phyloP scores from a whole-genome alignment of 1,284 basidiomycete genomes.

The Cutaneotrichosporon sp. region DNA sequence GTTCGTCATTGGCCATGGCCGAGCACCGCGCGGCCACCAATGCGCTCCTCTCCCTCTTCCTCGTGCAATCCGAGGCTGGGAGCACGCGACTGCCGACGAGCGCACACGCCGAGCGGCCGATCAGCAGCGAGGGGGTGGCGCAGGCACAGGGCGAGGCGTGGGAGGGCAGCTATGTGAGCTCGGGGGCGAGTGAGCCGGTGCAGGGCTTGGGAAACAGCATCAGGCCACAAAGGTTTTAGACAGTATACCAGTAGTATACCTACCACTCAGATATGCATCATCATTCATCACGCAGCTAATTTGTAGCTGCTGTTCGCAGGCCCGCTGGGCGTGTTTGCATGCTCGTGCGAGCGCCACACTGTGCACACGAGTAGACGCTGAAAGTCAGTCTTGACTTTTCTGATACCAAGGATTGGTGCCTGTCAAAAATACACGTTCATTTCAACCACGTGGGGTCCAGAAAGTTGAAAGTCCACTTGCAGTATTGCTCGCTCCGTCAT shows the following conservation, averaged over 20 bases:
- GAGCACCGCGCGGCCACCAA: conserved; percentile 73
- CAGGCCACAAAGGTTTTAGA: conserved; percentile 19
- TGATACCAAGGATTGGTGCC: neutral
- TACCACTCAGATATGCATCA: conserved; percentile 22
- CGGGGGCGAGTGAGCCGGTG: conserved; percentile 21
- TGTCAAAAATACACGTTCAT: neutral
- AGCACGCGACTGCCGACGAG: conserved; percentile 19
- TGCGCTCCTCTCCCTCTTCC: conserved; percentile 46
- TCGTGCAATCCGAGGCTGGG: conserved; percentile 31
- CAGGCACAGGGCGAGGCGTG: conserved; percentile 7
- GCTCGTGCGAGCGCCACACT: neutral
- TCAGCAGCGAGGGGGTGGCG: conserved; percentile 7
- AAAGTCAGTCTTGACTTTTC: neutral
- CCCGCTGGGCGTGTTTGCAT: neutral
- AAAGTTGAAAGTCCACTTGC: conserved; percentile 15
- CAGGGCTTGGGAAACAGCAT: conserved; percentile 16
- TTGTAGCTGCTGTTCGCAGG: no score
- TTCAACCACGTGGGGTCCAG: neutral
- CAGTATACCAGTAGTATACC: conserved; percentile 11
- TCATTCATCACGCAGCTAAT: conserved; percentile 9
- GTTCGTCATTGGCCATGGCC: conserved; percentile 89
- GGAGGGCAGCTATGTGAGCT: conserved; percentile 13
- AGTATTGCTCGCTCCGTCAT: neutral
- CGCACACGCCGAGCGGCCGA: conserved; percentile 16
- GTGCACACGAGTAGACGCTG: neutral